Conservation (phyloP, 352 stramenopile genomes). For the Phytophthora sp. region DNA sequence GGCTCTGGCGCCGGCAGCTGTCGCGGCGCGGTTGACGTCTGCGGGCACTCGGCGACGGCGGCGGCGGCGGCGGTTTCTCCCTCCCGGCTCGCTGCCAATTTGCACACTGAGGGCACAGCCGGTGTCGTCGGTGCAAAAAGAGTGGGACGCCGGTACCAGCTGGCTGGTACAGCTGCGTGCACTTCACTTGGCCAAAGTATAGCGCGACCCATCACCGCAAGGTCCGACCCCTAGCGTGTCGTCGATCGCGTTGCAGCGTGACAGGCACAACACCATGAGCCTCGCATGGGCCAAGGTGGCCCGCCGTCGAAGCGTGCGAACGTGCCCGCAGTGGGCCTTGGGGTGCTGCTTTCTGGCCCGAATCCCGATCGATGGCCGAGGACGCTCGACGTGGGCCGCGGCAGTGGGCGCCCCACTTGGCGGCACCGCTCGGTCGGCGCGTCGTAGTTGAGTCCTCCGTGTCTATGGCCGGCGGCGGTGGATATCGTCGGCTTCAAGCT, state of each 20-base stretch:
- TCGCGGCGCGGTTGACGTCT: conserved; percentile 7
- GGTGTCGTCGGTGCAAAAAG: conserved; percentile 16
- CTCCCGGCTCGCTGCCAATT: conserved; percentile 11
- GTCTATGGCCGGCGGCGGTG: conserved; percentile 14
- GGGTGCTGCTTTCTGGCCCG: conserved; percentile 16
- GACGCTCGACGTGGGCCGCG: too few species aligned
- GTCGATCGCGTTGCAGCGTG: conserved; percentile 38
- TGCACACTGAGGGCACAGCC: conserved; percentile 19
- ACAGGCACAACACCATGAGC: neutral
- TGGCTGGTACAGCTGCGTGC: too few species aligned
- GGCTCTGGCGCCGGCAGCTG: neutral
- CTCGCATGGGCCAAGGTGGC: too few species aligned
- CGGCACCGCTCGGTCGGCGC: conserved; percentile 3
- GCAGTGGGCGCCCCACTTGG: too few species aligned
- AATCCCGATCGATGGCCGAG: neutral
- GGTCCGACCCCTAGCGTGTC: conserved; percentile 32
- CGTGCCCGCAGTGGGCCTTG: too few species aligned
- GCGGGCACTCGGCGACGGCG: too few species aligned
- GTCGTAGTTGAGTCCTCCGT: conserved; percentile 31
- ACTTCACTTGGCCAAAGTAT: conserved; percentile 32
- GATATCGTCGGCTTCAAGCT: neutral
- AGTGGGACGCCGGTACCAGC: neutral
- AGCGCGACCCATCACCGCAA: conserved; percentile 2
- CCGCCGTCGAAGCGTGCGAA: too few species aligned
- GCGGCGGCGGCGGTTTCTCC: conserved; percentile 24